Conservation (phyloP, 176 grass and related monocot genomes). For the Canna indica region DNA sequence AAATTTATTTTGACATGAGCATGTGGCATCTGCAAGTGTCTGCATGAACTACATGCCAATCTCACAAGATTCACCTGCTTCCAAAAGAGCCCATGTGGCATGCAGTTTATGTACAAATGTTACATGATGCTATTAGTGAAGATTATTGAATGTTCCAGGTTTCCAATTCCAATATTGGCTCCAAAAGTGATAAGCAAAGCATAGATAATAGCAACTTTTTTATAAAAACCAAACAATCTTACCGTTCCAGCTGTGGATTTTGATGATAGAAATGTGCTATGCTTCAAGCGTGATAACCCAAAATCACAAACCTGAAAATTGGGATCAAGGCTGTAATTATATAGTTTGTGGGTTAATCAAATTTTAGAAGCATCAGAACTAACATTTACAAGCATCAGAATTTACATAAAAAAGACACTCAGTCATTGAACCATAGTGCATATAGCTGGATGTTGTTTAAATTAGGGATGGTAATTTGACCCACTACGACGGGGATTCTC, state of each 20-base stretch:
- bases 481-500: no score
- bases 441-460: neutral
- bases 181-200: neutral
- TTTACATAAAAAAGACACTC: neutral
- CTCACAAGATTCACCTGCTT: neutral
- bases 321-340: neutral
- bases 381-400: no score
- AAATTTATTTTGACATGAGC: neutral
- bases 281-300: slow-evolving; percentile 95
- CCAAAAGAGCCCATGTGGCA: neutral
- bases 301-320: slow-evolving; percentile 89
- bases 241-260: slow-evolving; percentile 98
- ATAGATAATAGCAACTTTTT: slow-evolving; percentile 18
- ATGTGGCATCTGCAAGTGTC: neutral
- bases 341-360: neutral
- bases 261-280: slow-evolving; percentile 96
- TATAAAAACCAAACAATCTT: no score
- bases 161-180: slow-evolving; percentile 16
- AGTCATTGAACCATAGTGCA: neutral
- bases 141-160: neutral
- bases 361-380: neutral
- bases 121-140: neutral
- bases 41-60: neutral
- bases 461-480: no score
- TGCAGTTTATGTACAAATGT: neutral